Percentiles rank a stretch among this genome's conserved stretches.
phyloP scores from a whole-genome alignment of 768 basidiomycete genomes.

The Pisolithus marmoratus region DNA sequence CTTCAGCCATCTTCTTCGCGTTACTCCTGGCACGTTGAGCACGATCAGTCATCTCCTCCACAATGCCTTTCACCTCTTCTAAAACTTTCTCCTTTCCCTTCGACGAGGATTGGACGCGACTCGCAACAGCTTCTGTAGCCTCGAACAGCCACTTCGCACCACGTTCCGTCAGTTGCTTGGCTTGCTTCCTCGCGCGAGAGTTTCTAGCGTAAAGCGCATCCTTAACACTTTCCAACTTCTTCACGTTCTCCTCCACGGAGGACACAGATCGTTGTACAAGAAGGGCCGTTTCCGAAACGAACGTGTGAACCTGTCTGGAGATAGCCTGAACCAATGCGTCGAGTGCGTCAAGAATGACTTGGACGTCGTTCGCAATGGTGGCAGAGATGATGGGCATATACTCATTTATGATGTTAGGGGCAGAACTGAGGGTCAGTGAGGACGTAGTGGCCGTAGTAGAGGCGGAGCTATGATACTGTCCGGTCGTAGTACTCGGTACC shows the following conservation, averaged over 20 bases:
- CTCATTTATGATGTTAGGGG: constrained; percentile 45
- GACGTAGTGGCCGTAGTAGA: constrained; percentile 13
- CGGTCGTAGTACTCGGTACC: constrained; percentile 12
- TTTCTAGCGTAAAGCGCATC: constrained; percentile 46
- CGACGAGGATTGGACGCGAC: constrained; percentile 38
- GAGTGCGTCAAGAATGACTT: constrained; percentile 53
- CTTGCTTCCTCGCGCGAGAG: constrained; percentile 46
- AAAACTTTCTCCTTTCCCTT: constrained; percentile 38
- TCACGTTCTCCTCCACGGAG: constrained; percentile 24
- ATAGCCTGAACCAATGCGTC: constrained; percentile 52
- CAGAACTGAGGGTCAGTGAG: constrained; percentile 33
- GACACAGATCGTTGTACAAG: constrained; percentile 41
- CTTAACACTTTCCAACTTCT: constrained; percentile 33
- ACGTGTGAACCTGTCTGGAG: constrained; percentile 35
- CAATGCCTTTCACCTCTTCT: constrained; percentile 13
- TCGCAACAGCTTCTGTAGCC: constrained; percentile 38
- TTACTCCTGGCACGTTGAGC: constrained; percentile 40
- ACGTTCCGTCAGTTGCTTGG: constrained; percentile 45
- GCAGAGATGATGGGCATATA: constrained; percentile 40
- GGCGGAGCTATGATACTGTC: constrained; percentile 9
- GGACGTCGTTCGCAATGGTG: constrained; percentile 45
- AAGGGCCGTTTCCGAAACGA: constrained; percentile 28
- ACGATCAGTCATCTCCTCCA: constrained; percentile 27
- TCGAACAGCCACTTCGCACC: constrained; percentile 41
- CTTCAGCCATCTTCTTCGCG: constrained; percentile 39